Evolutionary conservation across 208 protist genomes (phyloP), one percentile per base, ranked within the genome.

Genomic region (Perkinsela sp.): DNA sequence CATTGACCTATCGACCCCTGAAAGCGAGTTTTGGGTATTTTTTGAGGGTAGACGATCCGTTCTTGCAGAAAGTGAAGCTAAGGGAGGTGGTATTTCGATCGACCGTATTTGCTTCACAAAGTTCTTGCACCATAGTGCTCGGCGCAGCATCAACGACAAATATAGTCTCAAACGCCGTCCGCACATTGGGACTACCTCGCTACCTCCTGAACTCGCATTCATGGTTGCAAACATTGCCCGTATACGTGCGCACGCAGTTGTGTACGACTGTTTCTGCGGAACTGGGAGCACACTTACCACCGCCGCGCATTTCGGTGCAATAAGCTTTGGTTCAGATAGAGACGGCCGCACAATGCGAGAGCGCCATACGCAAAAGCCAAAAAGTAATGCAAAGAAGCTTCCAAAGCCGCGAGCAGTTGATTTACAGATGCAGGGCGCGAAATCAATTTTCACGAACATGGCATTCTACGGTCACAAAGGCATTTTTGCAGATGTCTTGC

Each of bases 121-220:
- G 22, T 22, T 57, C 22, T 22, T 57, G 13, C 22, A 57, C 22
- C 6, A 57, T 57, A 57, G 40, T 22, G 40, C 40, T 22, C 82
- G 86, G 1, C 72, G 72, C 29, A 48, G 48, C 28, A 66, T 87
- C 28, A 78, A 94, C 1, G 71, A 80, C 22, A 72, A 48, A 32
- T 95, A 89, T 75, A 80, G 83, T 68, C 77, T 96, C 1, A 80
- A 82, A 57, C 75, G 72, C n/a, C 78, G 92, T 1, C 80, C 79
- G 29, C 95, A 94, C 78, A 83, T 96, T 70, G 92, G 92, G 68
- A 95, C 92, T 0, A 96, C 92, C 0, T 90, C 91, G 30, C 95
- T 96, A 91, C 83, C 90, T n/a, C 79, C 89, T 30, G 89, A 96
- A 73, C 83, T 93, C 69, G 83, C 86, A 0, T 74, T 95, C 28